Percentiles rank a stretch among this genome's conserved stretches.
Evolutionary conservation across 768 basidiomycete species (phyloP).

Genomic region (Macrocybe gigantea): DNA sequence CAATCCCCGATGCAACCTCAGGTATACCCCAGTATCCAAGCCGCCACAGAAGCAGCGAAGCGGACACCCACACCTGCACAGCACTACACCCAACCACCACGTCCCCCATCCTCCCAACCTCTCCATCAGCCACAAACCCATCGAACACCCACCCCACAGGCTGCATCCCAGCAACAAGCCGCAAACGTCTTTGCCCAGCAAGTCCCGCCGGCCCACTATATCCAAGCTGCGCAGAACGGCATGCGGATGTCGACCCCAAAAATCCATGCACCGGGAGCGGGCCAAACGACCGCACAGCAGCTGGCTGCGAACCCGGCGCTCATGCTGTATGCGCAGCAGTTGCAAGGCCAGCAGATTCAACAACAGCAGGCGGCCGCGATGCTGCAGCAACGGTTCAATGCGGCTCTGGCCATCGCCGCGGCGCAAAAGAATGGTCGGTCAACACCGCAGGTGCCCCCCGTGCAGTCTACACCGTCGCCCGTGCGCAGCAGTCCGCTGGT

Average conservation of each 20-base stretch:
- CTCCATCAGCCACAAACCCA: conserved; percentile 5
- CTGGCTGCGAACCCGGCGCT: too few species aligned
- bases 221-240: too few species aligned
- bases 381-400: background rate
- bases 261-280: too few species aligned
- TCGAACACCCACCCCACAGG: conserved; percentile 1
- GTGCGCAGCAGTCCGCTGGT: conserved; percentile 31
- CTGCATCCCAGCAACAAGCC: conserved; percentile 1
- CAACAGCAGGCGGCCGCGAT: conserved; percentile 5
- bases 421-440: conserved; percentile 20
- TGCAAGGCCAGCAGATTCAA: conserved; percentile 6
- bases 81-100: conserved; percentile 12
- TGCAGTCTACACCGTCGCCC: conserved; percentile 12
- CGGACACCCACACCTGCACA: conserved; percentile 29
- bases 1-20: conserved; percentile 30
- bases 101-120: conserved; percentile 10
- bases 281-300: too few species aligned
- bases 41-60: conserved; percentile 25
- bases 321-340: conserved; percentile 12
- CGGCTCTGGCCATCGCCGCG: too few species aligned
- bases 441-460: conserved; percentile 17
- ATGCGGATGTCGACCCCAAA: too few species aligned
- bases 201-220: too few species aligned
- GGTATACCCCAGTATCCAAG: conserved; percentile 28
- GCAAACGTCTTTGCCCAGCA: background rate